These are phyloP conservation scores for Diutina siamensis DNA, from an alignment of 1,139 yeast genomes.

Conservation along the genomic window DNA sequence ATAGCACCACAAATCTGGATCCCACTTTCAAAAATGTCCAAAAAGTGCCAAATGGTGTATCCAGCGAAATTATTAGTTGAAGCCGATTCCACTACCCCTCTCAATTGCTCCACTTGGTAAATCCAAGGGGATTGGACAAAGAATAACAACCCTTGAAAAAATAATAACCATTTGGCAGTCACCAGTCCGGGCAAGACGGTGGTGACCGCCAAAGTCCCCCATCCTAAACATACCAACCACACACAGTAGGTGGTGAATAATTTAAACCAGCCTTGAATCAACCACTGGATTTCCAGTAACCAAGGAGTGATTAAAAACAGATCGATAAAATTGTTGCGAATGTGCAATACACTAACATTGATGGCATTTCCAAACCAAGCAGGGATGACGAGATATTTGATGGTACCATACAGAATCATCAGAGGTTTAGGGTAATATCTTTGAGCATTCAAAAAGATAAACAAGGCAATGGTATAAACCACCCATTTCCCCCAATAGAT, in stretches of 20 bases:
- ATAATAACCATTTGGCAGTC: neutral
- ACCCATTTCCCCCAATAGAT: slow-evolving; percentile 3
- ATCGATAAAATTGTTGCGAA: neutral
- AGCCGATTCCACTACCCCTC: neutral
- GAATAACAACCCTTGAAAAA: neutral
- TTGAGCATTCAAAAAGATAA: neutral
- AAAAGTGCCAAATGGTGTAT: neutral
- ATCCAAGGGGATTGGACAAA: neutral
- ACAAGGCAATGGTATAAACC: neutral
- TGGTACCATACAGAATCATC: neutral
- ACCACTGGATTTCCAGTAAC: slow-evolving; percentile 1
- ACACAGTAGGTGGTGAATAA: neutral
- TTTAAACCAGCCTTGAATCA: neutral
- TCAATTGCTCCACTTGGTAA: neutral
- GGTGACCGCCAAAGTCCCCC: neutral
- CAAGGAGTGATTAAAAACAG: neutral
- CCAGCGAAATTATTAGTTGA: neutral
- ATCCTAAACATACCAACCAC: neutral
- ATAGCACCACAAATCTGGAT: neutral
- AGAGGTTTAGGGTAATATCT: neutral
- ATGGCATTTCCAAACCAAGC: neutral
- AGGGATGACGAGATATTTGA: neutral
- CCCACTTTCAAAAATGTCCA: neutral
- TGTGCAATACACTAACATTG: neutral
- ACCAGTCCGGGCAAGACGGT: neutral